Base-by-base conservation (phyloP, 2,329 filamentous ascomycete species). In the Bimuria novae-zelandiae region DNA sequence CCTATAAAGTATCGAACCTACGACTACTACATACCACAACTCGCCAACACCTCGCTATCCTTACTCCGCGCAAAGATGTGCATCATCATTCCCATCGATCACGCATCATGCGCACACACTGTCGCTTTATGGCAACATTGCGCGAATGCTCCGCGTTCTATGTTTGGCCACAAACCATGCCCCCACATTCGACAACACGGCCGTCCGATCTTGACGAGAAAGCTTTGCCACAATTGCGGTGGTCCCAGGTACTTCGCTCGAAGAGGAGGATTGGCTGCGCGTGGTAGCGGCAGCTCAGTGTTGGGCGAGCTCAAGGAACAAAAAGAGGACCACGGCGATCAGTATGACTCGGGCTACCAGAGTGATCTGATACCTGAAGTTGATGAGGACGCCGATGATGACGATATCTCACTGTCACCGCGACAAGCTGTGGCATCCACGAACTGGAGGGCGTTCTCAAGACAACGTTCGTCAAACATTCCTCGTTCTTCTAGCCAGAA, bases 241-340 rank as follows among this genome's bases (percentile, higher is more conserved):
- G 57, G 59, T 5, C 57, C 57, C 12, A 52, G 60, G 33, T 39
- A 70, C n/a, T 65, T 64, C 39, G 58, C 54, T 27, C 54, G 65
- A 51, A 61, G 65, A 57, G 64, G 61, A 25, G 67, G 63, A 17
- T 51, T 68, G 39, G 64, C 65, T n/a, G 65, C 59, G n/a, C 62
- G 61, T 21, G 63, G 64, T 12, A 40, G 47, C 25, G 61, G 62
- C 17, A 65, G 48, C 23, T 39, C 35, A 12, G 27, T 41, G 11
- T 37, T 46, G 16, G 25, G 36, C 23, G 21, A 37, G 35, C 40
- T 54, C 36, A 25, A 56, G 22, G 50, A 56, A 40, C 48, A 54
- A 36, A 56, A 50, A 35, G 30, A 48, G 8, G 51, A 56, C n/a
- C 30, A 48, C 10, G 51, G 51, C 7, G 57, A 59, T 23, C 46